Conservation (phyloP, 2,329 filamentous ascomycete species). For the Sclerotinia spermophila region DNA sequence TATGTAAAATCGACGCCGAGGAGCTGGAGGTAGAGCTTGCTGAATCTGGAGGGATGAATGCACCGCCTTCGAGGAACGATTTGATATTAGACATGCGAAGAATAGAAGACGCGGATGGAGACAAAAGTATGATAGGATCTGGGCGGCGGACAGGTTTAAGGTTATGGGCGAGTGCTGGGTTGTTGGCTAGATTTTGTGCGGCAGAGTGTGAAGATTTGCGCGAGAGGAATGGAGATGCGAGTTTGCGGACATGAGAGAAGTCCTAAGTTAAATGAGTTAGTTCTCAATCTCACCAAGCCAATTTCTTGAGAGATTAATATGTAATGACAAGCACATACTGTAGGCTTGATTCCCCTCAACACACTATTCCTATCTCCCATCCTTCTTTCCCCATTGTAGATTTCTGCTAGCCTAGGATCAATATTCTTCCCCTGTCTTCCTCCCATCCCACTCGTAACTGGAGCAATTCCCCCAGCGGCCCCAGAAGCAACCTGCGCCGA, state of each 20-base stretch:
- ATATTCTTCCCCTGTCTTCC: constrained; percentile 61
- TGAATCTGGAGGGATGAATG: constrained; percentile 73
- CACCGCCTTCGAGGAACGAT: constrained; percentile 81
- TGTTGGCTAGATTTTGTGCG: constrained; percentile 39
- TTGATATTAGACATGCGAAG: constrained; percentile 96
- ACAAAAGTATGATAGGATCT: constrained; percentile 93
- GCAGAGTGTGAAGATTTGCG: constrained; percentile 48
- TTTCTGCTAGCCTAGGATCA: constrained; percentile 78
- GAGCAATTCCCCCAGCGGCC: constrained; percentile 41
- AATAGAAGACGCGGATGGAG: constrained; percentile 89
- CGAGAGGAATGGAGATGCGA: constrained; percentile 71
- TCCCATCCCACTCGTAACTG: constrained; percentile 43
- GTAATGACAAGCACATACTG: constrained; percentile 51
- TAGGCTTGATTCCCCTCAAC: constrained; percentile 81
- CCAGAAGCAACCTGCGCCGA: constrained; percentile 48
- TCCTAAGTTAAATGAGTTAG: constrained; percentile 55
- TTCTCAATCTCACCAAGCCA: not conserved
- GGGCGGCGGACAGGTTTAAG: constrained; percentile 52
- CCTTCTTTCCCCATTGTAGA: constrained; percentile 86
- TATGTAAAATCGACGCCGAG: constrained; percentile 76
- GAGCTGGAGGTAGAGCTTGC: constrained; percentile 57
- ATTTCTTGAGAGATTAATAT: not conserved
- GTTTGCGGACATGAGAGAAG: constrained; percentile 89
- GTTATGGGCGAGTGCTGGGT: constrained; percentile 51
- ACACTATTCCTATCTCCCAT: constrained; percentile 92